Conservation (phyloP, 345 rosid genomes). For the Arabidopsis arenosa region DNA sequence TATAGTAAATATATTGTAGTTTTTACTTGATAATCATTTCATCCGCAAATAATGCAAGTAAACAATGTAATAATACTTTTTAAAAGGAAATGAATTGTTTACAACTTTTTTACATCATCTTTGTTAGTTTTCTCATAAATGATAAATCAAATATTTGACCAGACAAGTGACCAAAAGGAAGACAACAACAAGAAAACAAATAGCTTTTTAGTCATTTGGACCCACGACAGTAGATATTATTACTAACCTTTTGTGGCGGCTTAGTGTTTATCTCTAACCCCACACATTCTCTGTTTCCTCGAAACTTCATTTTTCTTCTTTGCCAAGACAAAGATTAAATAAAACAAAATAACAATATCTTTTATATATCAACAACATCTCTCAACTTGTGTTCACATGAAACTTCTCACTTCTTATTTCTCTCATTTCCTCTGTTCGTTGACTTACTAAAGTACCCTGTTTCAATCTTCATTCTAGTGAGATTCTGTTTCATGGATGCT, state of each 20-base stretch:
- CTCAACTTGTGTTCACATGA: conserved; percentile 37
- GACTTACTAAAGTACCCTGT: conserved; percentile 13
- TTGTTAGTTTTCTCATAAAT: no score
- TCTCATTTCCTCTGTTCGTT: conserved; percentile 26
- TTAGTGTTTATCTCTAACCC: conserved; percentile 31
- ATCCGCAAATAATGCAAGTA: no score
- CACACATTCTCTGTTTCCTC: conserved; percentile 38
- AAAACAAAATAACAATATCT: neutral
- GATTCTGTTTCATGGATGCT: conserved; percentile 42
- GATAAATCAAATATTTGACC: neutral
- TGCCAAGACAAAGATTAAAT: neutral
- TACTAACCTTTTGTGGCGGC: conserved; percentile 42
- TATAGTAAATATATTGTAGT: no score
- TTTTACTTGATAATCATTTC: no score
- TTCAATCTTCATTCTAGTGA: neutral
- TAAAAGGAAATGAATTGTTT: no score
- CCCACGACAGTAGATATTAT: conserved; percentile 11
- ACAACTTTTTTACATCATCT: no score
- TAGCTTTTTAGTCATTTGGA: neutral
- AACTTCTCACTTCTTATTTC: neutral
- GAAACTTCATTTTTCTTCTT: conserved; percentile 37
- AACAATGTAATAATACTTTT: no score
- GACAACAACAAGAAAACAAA: conserved; percentile 11
- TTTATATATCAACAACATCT: conserved; percentile 5
- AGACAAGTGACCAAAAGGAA: conserved; percentile 15